Evolutionary conservation across 768 basidiomycete species (phyloP).

Genomic region (Naganishia vaughanmartiniae): DNA sequence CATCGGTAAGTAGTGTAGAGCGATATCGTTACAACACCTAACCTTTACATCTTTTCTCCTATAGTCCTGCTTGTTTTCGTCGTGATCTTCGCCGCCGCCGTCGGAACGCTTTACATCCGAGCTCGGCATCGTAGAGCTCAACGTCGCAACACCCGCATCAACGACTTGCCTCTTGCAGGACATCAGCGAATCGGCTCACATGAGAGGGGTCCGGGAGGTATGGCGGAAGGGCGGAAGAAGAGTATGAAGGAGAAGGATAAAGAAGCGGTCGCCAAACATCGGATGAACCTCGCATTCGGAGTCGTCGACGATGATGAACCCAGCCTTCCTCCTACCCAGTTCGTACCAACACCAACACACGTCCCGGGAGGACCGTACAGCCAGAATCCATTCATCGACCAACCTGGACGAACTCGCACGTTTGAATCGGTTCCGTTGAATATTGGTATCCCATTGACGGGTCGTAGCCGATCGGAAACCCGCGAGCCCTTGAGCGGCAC

Average conservation of each 20-base stretch:
- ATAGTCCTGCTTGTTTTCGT: constrained; percentile 12
- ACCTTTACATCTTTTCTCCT: background rate
- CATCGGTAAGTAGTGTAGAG: background rate
- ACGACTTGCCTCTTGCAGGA: background rate
- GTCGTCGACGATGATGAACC: constrained; percentile 26
- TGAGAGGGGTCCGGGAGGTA: background rate
- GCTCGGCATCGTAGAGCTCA: background rate
- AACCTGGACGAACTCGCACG: background rate
- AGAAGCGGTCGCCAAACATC: constrained; percentile 14
- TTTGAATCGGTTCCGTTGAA: background rate
- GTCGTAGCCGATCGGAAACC: background rate
- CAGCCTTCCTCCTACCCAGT: background rate
- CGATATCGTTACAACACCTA: background rate
- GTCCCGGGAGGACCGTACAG: background rate
- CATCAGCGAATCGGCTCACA: background rate
- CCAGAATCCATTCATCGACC: background rate
- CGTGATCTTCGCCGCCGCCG: constrained; percentile 12
- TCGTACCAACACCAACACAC: background rate
- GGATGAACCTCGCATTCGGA: constrained; percentile 25
- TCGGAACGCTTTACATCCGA: background rate
- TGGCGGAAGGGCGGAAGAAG: constrained; percentile 9
- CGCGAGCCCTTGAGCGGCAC: background rate
- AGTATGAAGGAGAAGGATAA: constrained; percentile 19
- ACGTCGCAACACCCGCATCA: background rate
- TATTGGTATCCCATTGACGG: background rate